Percentiles rank a stretch among this genome's conserved stretches.
Conservation (phyloP, 768 basidiomycete genomes). For the Mycena olivaceomarginata region DNA sequence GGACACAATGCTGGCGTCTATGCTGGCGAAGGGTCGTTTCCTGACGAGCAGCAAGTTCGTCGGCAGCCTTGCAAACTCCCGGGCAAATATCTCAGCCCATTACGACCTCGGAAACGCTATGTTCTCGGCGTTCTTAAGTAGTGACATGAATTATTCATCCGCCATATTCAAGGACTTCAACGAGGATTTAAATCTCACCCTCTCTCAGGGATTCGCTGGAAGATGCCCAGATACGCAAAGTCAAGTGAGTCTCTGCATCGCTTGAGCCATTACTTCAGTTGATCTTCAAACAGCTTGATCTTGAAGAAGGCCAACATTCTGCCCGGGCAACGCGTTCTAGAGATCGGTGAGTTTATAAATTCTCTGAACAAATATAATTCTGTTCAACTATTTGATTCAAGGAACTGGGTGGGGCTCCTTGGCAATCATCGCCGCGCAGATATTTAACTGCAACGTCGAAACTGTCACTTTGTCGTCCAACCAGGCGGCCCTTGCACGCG, state of each 20-base stretch:
- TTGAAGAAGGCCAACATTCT: slow-evolving; percentile 69
- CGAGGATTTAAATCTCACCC: slow-evolving; percentile 59
- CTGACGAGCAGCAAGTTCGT: slow-evolving; percentile 52
- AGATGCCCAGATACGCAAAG: slow-evolving; percentile 42
- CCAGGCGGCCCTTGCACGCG: slow-evolving; percentile 67
- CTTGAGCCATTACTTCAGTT: not conserved
- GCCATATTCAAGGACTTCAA: slow-evolving; percentile 62
- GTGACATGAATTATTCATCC: slow-evolving; percentile 76
- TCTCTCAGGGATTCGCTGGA: slow-evolving; percentile 47
- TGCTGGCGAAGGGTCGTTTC: not conserved
- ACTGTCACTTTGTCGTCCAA: slow-evolving; percentile 72
- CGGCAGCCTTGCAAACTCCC: slow-evolving; percentile 61
- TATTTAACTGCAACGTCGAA: slow-evolving; percentile 68
- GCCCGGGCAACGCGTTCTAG: slow-evolving; percentile 69
- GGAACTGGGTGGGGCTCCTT: slow-evolving; percentile 75
- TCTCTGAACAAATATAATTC: not conserved
- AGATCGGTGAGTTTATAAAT: slow-evolving; percentile 55
- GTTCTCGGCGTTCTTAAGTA: slow-evolving; percentile 61
- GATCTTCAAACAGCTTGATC: slow-evolving; percentile 52
- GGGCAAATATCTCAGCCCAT: slow-evolving; percentile 71
- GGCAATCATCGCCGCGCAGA: slow-evolving; percentile 66
- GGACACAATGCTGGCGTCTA: slow-evolving; percentile 17
- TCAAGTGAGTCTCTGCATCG: slow-evolving; percentile 35
- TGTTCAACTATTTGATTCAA: not conserved
- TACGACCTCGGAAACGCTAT: slow-evolving; percentile 75